Conservation (phyloP, 2,329 filamentous ascomycete species). For the Trichoderma oligosporum region DNA sequence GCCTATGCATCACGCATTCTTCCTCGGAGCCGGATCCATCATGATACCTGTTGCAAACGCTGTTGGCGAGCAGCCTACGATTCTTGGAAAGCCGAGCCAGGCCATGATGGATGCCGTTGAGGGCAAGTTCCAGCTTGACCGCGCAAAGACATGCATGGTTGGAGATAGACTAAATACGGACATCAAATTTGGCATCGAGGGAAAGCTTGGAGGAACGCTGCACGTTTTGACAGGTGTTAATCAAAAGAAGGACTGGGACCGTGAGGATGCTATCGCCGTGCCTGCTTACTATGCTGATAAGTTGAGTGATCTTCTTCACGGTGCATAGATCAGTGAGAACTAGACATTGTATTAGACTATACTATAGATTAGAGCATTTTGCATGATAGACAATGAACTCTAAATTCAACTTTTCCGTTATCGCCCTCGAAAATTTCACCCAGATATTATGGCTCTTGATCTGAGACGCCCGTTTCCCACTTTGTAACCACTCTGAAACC, state of each 20-base stretch:
- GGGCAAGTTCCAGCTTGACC: conserved; percentile 87
- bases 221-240: conserved; percentile 87
- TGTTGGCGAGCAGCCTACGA: conserved; percentile 64
- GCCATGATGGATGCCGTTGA: conserved; percentile 99
- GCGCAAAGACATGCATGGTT: conserved; percentile 86
- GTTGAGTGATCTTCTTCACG: conserved; percentile 65
- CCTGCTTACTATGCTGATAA: conserved; percentile 82
- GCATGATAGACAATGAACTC: conserved; percentile 5
- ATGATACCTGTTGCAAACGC: conserved; percentile 74
- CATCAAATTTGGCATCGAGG: conserved; percentile 91
- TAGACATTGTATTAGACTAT: conserved; percentile 10
- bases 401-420: background rate
- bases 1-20: conserved; percentile 75
- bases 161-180: conserved; percentile 93
- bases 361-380: conserved; percentile 16
- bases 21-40: conserved; percentile 85
- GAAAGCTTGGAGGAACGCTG: conserved; percentile 83
- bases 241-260: conserved; percentile 78
- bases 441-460: background rate
- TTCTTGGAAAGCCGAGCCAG: conserved; percentile 90
- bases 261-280: conserved; percentile 61
- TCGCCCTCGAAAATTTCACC: background rate
- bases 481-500: background rate
- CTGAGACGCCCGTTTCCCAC: background rate
- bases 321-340: conserved; percentile 23